Percentiles rank a stretch among this genome's conserved stretches.
Conservation (phyloP, 1,284 basidiomycete species). For the Exobasidium rhododendri region DNA sequence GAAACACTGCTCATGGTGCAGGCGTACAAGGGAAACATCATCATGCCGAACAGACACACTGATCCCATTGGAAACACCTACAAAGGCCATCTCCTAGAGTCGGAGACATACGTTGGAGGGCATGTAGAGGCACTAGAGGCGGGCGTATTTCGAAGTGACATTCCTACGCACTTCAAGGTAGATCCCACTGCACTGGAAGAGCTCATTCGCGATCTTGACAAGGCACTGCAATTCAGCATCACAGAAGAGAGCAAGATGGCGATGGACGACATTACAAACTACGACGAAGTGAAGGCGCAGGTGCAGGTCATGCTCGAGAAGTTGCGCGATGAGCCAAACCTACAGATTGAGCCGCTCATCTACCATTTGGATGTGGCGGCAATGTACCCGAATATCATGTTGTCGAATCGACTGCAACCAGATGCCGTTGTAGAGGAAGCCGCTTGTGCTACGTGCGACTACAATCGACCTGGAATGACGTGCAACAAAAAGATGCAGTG, state of each 20-base stretch:
- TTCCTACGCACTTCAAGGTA: slow-evolving; percentile 91
- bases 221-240: slow-evolving; percentile 84
- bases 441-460: slow-evolving; percentile 96
- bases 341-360: slow-evolving; percentile 87
- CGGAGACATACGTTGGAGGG: slow-evolving; percentile 97
- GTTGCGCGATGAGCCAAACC: slow-evolving; percentile 85
- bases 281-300: slow-evolving; percentile 81
- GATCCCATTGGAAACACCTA: slow-evolving; percentile 89
- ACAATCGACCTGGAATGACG: slow-evolving; percentile 89
- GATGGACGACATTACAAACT: slow-evolving; percentile 86
- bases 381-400: slow-evolving; percentile 99
- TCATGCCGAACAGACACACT: slow-evolving; percentile 97
- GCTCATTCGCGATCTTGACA: slow-evolving; percentile 91
- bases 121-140: slow-evolving; percentile 98
- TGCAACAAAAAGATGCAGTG: slow-evolving; percentile 93
- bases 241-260: slow-evolving; percentile 78
- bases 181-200: slow-evolving; percentile 82
- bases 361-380: slow-evolving; percentile 99
- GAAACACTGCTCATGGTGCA: slow-evolving; percentile 97
- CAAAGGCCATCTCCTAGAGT: slow-evolving; percentile 90
- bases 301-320: slow-evolving; percentile 77
- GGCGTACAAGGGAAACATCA: slow-evolving; percentile 83
- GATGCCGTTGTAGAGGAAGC: slow-evolving; percentile 97
- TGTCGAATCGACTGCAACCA: slow-evolving; percentile 96
- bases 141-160: slow-evolving; percentile 96